These are phyloP conservation scores for Mycena indigotica DNA, from an alignment of 768 basidiomycete genomes.

Conservation along the genomic window DNA sequence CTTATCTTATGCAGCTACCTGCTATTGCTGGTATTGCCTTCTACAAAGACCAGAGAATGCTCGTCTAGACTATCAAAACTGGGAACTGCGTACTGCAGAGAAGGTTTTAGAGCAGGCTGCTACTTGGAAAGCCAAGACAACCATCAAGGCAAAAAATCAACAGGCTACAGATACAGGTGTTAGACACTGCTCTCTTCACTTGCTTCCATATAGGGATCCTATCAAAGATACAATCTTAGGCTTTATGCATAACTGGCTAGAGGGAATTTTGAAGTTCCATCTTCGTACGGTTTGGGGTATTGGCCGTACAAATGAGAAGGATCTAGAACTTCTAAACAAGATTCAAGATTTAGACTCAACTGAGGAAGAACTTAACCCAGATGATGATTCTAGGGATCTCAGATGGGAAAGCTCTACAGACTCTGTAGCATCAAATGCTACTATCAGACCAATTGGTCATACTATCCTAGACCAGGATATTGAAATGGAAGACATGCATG, in stretches of 20 bases:
- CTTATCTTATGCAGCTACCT: slow-evolving; percentile 6
- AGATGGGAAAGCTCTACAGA: not conserved
- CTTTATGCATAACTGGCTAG: slow-evolving; percentile 22
- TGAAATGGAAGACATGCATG: slow-evolving; percentile 1
- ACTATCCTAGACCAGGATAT: not conserved
- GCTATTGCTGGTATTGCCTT: slow-evolving; percentile 25
- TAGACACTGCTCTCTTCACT: slow-evolving; percentile 17
- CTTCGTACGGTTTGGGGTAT: slow-evolving; percentile 18
- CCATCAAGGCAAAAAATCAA: slow-evolving; percentile 1
- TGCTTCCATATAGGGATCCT: slow-evolving; percentile 22
- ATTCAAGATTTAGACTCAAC: not conserved
- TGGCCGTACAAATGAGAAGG: slow-evolving; percentile 8
- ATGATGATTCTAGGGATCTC: not conserved
- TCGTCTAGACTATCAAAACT: slow-evolving; percentile 13
- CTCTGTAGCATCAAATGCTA: not conserved
- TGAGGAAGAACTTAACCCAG: not conserved
- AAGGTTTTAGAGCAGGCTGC: slow-evolving; percentile 16
- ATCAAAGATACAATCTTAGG: slow-evolving; percentile 18
- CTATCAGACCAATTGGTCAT: not conserved
- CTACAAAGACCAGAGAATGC: slow-evolving; percentile 4
- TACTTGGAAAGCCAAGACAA: slow-evolving; percentile 17
- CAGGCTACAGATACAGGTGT: slow-evolving; percentile 16
- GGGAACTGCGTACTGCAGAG: slow-evolving; percentile 11
- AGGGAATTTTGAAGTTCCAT: slow-evolving; percentile 20
- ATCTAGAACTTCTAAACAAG: not conserved